These are phyloP conservation scores for Aspergillus ruber DNA, from an alignment of 2,329 filamentous ascomycete species.

Conservation along the genomic window DNA sequence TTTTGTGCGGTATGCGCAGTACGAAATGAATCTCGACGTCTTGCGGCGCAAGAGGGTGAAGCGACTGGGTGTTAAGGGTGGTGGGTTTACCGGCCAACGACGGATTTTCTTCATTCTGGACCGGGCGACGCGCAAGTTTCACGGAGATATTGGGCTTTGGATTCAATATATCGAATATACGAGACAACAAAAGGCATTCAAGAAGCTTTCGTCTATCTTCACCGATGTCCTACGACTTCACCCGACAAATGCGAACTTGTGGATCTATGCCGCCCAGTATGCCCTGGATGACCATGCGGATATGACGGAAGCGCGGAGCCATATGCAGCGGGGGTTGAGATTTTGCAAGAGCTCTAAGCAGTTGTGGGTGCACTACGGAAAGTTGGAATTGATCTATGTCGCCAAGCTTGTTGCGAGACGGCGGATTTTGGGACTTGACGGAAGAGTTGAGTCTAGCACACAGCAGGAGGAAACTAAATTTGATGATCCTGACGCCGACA, in stretches of 20 bases:
- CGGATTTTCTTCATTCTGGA: slow-evolving; percentile 87
- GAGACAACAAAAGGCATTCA: slow-evolving; percentile 57
- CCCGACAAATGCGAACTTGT: slow-evolving; percentile 74
- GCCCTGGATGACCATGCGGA: slow-evolving; percentile 74
- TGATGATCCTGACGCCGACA: slow-evolving; percentile 47
- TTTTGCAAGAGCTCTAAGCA: slow-evolving; percentile 72
- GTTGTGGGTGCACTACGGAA: slow-evolving; percentile 85
- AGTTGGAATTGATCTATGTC: slow-evolving; percentile 88
- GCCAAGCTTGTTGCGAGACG: slow-evolving; percentile 70
- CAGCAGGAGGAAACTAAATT: slow-evolving; percentile 27
- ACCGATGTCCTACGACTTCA: slow-evolving; percentile 73
- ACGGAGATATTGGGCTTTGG: slow-evolving; percentile 76
- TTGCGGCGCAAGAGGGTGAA: slow-evolving; percentile 77
- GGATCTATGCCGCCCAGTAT: slow-evolving; percentile 75
- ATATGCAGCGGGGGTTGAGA: slow-evolving; percentile 82
- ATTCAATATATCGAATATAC: slow-evolving; percentile 83
- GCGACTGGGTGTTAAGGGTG: slow-evolving; percentile 68
- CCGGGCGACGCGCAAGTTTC: slow-evolving; percentile 75
- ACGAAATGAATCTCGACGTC: slow-evolving; percentile 61
- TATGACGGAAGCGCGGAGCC: slow-evolving; percentile 75
- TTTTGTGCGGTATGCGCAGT: slow-evolving; percentile 75
- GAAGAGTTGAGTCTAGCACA: slow-evolving; percentile 31
- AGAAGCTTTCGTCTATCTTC: slow-evolving; percentile 55
- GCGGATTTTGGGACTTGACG: slow-evolving; percentile 58
- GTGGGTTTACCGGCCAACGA: slow-evolving; percentile 66